Percentiles rank a stretch among this genome's conserved stretches.
These are phyloP conservation scores for Mycosphaerella arachidis DNA, from an alignment of 2,329 filamentous ascomycete genomes.

Conservation along the genomic window DNA sequence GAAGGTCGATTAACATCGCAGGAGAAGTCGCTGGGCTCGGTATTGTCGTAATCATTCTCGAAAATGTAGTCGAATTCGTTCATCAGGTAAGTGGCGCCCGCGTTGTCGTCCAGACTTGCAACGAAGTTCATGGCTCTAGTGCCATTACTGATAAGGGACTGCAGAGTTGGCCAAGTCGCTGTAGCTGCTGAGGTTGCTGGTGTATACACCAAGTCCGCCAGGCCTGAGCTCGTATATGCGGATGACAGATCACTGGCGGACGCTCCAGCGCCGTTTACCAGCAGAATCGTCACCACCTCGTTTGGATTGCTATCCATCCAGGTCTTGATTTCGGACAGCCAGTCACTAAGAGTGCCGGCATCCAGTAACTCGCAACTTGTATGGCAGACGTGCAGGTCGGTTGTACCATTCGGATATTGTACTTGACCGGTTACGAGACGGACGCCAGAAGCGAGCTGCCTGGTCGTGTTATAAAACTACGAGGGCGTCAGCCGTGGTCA, in stretches of 20 bases:
- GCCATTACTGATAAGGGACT: slow-evolving; percentile 62
- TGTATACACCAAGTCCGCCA: slow-evolving; percentile 42
- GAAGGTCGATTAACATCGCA: slow-evolving; percentile 17
- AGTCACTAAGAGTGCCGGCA: slow-evolving; percentile 51
- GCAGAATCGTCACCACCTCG: slow-evolving; percentile 80
- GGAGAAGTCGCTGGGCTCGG: slow-evolving; percentile 28
- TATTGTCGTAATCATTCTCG: slow-evolving; percentile 42
- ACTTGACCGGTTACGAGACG: slow-evolving; percentile 63
- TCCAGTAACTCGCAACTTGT: slow-evolving; percentile 55
- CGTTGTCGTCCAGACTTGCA: slow-evolving; percentile 77
- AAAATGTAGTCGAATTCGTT: slow-evolving; percentile 39
- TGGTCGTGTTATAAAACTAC: slow-evolving; percentile 49
- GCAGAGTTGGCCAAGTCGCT: slow-evolving; percentile 77
- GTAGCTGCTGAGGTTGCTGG: slow-evolving; percentile 32
- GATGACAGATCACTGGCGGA: slow-evolving; percentile 40
- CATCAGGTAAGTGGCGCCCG: slow-evolving; percentile 74
- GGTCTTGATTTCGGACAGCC: slow-evolving; percentile 53
- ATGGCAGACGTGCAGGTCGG: slow-evolving; percentile 58
- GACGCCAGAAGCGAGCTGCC: slow-evolving; percentile 58
- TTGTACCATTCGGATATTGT: slow-evolving; percentile 44
- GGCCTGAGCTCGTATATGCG: slow-evolving; percentile 50
- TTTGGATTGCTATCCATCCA: slow-evolving; percentile 66
- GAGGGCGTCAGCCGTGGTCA: background rate
- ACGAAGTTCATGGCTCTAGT: slow-evolving; percentile 58
- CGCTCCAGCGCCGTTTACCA: slow-evolving; percentile 66